Evolutionary conservation across 345 rosid genomes (phyloP).

Genomic region (Barbarea vulgaris): DNA sequence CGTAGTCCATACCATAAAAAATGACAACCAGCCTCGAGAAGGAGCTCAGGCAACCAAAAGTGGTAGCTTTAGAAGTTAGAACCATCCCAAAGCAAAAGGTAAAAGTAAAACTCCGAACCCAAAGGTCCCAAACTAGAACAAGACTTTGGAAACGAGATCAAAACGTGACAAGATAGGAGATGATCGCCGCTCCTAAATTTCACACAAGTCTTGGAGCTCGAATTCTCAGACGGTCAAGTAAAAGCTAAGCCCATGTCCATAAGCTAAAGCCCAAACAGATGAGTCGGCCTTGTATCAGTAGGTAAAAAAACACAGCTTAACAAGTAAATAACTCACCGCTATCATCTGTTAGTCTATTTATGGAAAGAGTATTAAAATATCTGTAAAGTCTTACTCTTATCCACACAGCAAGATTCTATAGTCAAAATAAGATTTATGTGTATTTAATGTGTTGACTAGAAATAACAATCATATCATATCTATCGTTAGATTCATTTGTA

Average conservation of each 20-base stretch:
- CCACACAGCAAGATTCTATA: background rate
- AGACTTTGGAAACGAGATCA: background rate
- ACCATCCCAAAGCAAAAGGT: too few species aligned
- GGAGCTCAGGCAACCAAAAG: too few species aligned
- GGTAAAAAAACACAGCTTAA: background rate
- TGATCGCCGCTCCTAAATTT: background rate
- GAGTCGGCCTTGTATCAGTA: background rate
- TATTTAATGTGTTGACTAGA: background rate
- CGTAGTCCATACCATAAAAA: background rate
- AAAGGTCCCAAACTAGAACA: too few species aligned
- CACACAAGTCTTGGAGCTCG: too few species aligned
- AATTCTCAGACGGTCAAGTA: background rate
- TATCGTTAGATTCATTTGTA: constrained; percentile 3
- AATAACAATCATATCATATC: background rate
- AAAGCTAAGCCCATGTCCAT: background rate
- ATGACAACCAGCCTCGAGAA: too few species aligned
- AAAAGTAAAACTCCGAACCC: too few species aligned
- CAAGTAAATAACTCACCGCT: background rate
- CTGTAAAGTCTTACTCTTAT: background rate
- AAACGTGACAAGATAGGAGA: background rate
- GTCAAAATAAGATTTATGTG: background rate
- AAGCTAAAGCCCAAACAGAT: background rate
- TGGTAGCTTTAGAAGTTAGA: too few species aligned
- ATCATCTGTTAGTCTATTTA: background rate
- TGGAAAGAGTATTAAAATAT: background rate